Evolutionary conservation across 1,284 basidiomycete species (phyloP).

Genomic region (Cryptococcus sp.): DNA sequence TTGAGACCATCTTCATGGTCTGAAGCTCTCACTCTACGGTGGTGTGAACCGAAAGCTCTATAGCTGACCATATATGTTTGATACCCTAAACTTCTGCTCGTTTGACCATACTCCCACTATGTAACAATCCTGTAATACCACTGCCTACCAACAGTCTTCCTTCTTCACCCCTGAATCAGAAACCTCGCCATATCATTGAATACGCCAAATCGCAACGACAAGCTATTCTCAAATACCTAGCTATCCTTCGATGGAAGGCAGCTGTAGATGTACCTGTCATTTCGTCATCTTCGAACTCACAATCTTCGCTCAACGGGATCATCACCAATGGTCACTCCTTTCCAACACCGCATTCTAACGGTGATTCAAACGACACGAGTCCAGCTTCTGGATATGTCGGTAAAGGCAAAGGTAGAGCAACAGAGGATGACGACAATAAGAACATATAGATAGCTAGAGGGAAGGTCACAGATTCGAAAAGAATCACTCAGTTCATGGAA

Average conservation of each 20-base stretch:
- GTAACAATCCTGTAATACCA: no score
- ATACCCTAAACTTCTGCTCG: no score
- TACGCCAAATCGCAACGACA: constrained; percentile 40
- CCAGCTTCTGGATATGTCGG: constrained; percentile 17
- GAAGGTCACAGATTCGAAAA: constrained; percentile 39
- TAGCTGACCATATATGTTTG: no score
- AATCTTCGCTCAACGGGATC: background rate
- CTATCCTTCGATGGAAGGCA: constrained; percentile 41
- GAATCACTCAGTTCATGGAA: constrained; percentile 37
- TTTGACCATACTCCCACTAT: no score
- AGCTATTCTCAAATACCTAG: constrained; percentile 41
- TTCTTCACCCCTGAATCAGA: constrained; percentile 22
- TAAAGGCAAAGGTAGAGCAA: constrained; percentile 31
- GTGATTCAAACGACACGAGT: constrained; percentile 32
- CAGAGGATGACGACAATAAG: constrained; percentile 5
- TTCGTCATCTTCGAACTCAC: background rate
- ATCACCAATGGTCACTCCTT: constrained; percentile 15
- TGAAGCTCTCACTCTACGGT: background rate
- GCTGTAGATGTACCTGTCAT: constrained; percentile 30
- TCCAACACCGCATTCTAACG: constrained; percentile 33
- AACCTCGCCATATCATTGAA: constrained; percentile 37
- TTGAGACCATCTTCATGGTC: no score
- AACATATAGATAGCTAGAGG: constrained; percentile 17
- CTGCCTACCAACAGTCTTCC: constrained; percentile 1
- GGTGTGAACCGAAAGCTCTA: background rate